Conservation (phyloP, 1,284 basidiomycete genomes). For the Takashimella tepidaria region DNA sequence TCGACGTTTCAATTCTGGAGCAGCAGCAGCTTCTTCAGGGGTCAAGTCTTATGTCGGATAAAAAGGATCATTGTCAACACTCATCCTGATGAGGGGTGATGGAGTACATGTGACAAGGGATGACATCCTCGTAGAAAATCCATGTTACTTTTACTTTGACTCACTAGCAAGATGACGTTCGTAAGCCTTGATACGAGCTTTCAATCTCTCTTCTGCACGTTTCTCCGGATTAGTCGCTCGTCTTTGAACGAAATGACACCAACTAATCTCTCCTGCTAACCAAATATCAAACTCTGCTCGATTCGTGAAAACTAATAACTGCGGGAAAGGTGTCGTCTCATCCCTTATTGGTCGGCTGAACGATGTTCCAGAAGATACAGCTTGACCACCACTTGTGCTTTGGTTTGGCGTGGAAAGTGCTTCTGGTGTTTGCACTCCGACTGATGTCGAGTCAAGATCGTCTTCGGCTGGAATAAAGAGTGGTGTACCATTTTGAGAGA, state of each 20-base stretch:
- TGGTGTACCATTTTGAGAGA: constrained; percentile 6
- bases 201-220: constrained; percentile 39
- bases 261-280: constrained; percentile 39
- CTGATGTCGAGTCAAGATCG: no score
- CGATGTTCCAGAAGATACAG: constrained; percentile 21
- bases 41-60: constrained; percentile 20
- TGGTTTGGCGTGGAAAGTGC: not conserved
- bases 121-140: no score
- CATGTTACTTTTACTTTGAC: no score
- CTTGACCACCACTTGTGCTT: constrained; percentile 8
- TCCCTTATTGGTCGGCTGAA: constrained; percentile 33
- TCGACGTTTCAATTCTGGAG: constrained; percentile 37
- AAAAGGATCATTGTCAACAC: not conserved
- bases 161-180: constrained; percentile 29
- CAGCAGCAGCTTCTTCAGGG: constrained; percentile 31
- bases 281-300: constrained; percentile 34
- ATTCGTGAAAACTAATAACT: constrained; percentile 24
- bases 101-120: not conserved
- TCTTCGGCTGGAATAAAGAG: not conserved
- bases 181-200: constrained; percentile 37
- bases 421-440: no score
- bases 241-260: constrained; percentile 47
- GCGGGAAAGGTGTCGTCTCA: constrained; percentile 30
- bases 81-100: not conserved
- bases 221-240: constrained; percentile 43